Percentiles rank a stretch among this genome's conserved stretches.
phyloP scores from a whole-genome alignment of 495 filamentous ascomycete species.

The Penicillium samsonianum region DNA sequence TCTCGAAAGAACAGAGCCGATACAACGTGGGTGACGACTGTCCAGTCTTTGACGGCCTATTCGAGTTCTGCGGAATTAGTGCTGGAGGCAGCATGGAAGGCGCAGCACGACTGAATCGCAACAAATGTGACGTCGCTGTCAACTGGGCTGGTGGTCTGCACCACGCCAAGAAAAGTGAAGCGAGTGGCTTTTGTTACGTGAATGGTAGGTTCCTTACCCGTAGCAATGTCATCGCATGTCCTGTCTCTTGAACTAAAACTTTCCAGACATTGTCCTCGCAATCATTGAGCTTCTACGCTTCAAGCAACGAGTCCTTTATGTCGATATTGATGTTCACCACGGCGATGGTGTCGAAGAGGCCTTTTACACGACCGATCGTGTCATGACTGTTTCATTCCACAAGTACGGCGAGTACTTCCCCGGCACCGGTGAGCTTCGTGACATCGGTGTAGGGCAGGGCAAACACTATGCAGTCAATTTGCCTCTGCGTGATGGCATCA shows the following conservation, averaged over 20 bases:
- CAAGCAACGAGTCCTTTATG: slow-evolving; percentile 91
- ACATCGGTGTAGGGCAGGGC: slow-evolving; percentile 91
- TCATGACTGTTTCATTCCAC: slow-evolving; percentile 98
- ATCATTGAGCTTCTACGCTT: slow-evolving; percentile 94
- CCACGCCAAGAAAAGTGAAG: slow-evolving; percentile 96
- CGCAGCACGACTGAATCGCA: slow-evolving; percentile 84
- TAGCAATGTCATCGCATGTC: slow-evolving; percentile 95
- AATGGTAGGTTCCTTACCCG: slow-evolving; percentile 97
- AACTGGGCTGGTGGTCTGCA: slow-evolving; percentile 98
- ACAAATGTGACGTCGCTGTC: slow-evolving; percentile 94
- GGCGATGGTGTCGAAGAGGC: slow-evolving; percentile 98
- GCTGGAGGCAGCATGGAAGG: slow-evolving; percentile 98
- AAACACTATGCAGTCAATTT: slow-evolving; percentile 98
- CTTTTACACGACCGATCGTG: slow-evolving; percentile 95
- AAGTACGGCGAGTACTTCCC: slow-evolving; percentile 99
- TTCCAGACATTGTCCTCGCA: slow-evolving; percentile 90
- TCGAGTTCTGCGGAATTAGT: slow-evolving; percentile 97
- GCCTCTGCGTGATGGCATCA: slow-evolving; percentile 92
- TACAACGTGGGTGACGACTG: too few species aligned
- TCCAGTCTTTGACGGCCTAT: too few species aligned
- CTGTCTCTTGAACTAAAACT: slow-evolving; percentile 11
- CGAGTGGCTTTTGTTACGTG: too few species aligned
- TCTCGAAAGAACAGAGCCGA: too few species aligned
- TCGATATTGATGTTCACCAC: slow-evolving; percentile 98
- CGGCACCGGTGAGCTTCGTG: slow-evolving; percentile 91